These are phyloP conservation scores for Mrakia gelida DNA, from an alignment of 768 basidiomycete genomes.

Conservation along the genomic window DNA sequence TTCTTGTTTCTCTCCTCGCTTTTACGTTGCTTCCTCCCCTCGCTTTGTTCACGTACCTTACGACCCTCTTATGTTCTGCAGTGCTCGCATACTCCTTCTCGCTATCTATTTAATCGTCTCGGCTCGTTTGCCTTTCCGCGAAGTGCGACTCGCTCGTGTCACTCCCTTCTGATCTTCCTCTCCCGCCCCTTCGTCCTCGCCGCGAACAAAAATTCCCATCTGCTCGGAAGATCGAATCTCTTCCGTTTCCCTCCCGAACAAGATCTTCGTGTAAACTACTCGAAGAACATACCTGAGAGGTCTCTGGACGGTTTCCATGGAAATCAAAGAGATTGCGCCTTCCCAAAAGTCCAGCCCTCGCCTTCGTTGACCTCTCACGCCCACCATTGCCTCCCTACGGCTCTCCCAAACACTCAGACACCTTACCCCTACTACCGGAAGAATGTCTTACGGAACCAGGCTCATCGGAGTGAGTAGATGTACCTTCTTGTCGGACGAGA, in stretches of 20 bases:
- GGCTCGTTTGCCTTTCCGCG: not conserved
- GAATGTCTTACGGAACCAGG: constrained; percentile 57
- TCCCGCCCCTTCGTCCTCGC: no score
- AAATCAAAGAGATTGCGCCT: not conserved
- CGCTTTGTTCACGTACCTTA: not conserved
- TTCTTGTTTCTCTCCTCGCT: not conserved
- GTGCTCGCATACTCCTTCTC: not conserved
- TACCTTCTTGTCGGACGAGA: not conserved
- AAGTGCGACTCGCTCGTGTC: not conserved
- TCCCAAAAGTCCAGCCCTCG: not conserved
- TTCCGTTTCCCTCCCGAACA: no score
- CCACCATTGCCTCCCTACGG: constrained; percentile 27
- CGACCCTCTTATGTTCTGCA: not conserved
- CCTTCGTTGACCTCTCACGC: constrained; percentile 9
- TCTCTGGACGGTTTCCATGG: no score
- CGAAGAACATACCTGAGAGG: no score
- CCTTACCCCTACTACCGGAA: constrained; percentile 19
- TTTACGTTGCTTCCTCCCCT: not conserved
- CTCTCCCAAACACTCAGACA: constrained; percentile 30
- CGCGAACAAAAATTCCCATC: no score
- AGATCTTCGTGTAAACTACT: no score
- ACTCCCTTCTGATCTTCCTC: not conserved
- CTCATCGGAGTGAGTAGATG: constrained; percentile 54
- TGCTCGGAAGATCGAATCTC: no score
- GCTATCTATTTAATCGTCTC: not conserved